These are phyloP conservation scores for Arthroderma sp. DNA, from an alignment of 2,329 filamentous ascomycete species.

Conservation along the genomic window DNA sequence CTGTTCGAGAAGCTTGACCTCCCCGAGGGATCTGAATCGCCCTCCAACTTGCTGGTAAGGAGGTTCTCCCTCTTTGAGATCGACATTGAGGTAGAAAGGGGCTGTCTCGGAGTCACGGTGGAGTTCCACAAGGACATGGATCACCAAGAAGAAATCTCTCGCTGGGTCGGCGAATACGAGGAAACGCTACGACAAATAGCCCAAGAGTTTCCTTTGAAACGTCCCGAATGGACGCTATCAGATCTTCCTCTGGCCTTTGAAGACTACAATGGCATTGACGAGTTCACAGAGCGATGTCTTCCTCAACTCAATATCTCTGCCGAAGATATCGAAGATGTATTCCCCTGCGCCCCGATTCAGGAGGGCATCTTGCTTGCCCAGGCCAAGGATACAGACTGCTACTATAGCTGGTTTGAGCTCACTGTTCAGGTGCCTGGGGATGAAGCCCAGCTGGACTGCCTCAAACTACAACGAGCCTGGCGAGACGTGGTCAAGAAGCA, in stretches of 20 bases:
- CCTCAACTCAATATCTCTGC: constrained; percentile 24
- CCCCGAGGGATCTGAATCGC: no score
- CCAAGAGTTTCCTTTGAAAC: constrained; percentile 14
- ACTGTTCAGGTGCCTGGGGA: no score
- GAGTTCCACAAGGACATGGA: constrained; percentile 40
- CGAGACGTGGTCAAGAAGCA: no score
- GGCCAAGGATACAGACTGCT: constrained; percentile 17
- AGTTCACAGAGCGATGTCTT: constrained; percentile 26
- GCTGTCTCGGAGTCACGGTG: constrained; percentile 38
- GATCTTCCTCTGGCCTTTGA: constrained; percentile 36
- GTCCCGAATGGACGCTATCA: constrained; percentile 27
- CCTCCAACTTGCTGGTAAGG: constrained; percentile 25
- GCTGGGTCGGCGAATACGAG: constrained; percentile 34
- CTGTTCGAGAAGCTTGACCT: constrained; percentile 36
- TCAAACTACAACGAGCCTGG: no score
- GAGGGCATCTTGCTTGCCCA: constrained; percentile 17
- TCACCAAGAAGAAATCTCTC: constrained; percentile 34
- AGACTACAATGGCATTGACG: constrained; percentile 31
- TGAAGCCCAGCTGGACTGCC: no score
- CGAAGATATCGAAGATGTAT: constrained; percentile 22
- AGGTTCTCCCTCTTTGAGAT: constrained; percentile 43
- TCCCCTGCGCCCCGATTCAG: constrained; percentile 22
- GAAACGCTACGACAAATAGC: constrained; percentile 23
- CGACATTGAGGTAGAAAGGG: constrained; percentile 38
- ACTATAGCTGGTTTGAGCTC: no score